Evolutionary conservation across 495 filamentous ascomycete species (phyloP), one percentile per base, ranked within the genome.

Genomic region (Daldinia caldariorum): DNA sequence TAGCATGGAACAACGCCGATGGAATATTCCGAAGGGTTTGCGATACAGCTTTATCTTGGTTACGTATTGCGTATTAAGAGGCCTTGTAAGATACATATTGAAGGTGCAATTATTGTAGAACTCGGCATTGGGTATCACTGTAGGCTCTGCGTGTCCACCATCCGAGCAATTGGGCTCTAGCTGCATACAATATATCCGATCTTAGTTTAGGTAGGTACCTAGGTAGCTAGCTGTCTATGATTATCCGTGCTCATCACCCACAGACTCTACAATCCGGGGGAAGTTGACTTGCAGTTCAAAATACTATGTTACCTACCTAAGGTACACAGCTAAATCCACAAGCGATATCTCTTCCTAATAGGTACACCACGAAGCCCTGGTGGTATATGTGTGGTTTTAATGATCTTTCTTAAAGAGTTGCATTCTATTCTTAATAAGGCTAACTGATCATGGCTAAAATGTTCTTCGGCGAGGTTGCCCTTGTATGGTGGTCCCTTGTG

Each of bases 101-200:
- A 20, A 57, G 35, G 22, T 34, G 16, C 51, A 62, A 22, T n/a
- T n/a, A n/a, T n/a, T n/a, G n/a, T n/a, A n/a, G 16, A 34, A 35
- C 6, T 45, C 41, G 34, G 37, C 20, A 51, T 26, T 57, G 32
- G 31, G 61, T 39, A 49, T 58, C 53, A 49, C 26, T 43, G 32
- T 54, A 41, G 61, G 31, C 26, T 38, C 57, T 54, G 18, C 43
- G 53, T 63, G 58, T 67, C 68, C 63, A 67, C 63, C 63, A 58
- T 67, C 64, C 64, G 69, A 72, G 69, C 69, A 63, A 72, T 61
- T 63, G 26, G 43, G 22, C 50, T 61, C 37, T 9, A 54, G 69
- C 63, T 71, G 63, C 69, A 67, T 57, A 62, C 41, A 26, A 66
- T 62, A 66, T 62, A 53, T 61, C 69, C 62, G 65, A 69, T 69